Evolutionary conservation across 1,284 basidiomycete genomes (phyloP).

Genomic region (Paramarasmius palmivorus): DNA sequence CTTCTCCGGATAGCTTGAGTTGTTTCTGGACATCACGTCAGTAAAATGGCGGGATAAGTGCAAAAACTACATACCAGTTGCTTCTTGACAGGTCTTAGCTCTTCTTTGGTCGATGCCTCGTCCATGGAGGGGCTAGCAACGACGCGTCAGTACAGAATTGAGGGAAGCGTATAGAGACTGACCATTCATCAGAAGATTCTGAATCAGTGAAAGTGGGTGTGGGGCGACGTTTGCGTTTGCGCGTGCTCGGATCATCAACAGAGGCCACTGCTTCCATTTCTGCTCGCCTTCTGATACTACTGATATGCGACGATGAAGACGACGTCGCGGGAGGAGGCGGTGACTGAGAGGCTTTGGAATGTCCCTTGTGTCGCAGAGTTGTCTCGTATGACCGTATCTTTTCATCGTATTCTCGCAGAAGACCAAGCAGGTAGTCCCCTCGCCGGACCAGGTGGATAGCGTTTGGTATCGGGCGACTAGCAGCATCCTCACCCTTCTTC

Average conservation of each 20-base stretch:
- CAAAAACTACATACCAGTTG: conserved; percentile 68
- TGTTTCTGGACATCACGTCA: conserved; percentile 70
- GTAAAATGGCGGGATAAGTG: neutral
- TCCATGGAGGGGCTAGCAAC: conserved; percentile 88
- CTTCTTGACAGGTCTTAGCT: conserved; percentile 95
- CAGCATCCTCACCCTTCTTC: conserved; percentile 84
- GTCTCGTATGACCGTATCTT: conserved; percentile 84
- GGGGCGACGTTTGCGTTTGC: conserved; percentile 82
- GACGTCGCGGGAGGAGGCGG: conserved; percentile 69
- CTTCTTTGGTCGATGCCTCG: conserved; percentile 92
- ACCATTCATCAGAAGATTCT: conserved; percentile 87
- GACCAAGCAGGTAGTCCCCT: conserved; percentile 90
- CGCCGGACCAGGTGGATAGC: conserved; percentile 97
- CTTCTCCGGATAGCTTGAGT: conserved; percentile 89
- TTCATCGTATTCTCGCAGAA: conserved; percentile 92
- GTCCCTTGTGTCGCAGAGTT: conserved; percentile 64
- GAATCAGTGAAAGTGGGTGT: conserved; percentile 93
- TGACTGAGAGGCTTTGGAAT: conserved; percentile 61
- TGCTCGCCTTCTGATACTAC: conserved; percentile 67
- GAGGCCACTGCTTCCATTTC: conserved; percentile 82
- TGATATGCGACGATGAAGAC: conserved; percentile 60
- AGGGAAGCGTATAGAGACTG: conserved; percentile 28
- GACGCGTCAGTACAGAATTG: neutral
- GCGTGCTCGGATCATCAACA: conserved; percentile 66
- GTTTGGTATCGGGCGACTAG: conserved; percentile 86